phyloP scores from a whole-genome alignment of 2,329 filamentous ascomycete species.

The Aspergillus sp. region DNA sequence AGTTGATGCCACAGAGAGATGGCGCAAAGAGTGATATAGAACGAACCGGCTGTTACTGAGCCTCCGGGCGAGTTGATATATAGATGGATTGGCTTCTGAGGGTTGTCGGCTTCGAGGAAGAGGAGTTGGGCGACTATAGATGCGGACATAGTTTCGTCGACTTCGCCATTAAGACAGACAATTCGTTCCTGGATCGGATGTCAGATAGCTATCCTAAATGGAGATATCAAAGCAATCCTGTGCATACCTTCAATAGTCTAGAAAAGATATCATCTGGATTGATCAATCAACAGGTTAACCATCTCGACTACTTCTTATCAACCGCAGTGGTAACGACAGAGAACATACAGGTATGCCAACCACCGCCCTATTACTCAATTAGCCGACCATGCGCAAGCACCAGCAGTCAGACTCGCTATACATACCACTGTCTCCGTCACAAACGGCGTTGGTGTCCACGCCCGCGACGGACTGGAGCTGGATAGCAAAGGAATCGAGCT shows the following conservation, averaged over 20 bases:
- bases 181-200: slow-evolving; percentile 65
- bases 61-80: slow-evolving; percentile 98
- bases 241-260: slow-evolving; percentile 61
- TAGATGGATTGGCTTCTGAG: slow-evolving; percentile 88
- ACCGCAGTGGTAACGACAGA: neutral
- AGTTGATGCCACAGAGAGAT: neutral
- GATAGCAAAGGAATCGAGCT: slow-evolving; percentile 20
- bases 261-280: slow-evolving; percentile 69
- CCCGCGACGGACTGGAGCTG: slow-evolving; percentile 26
- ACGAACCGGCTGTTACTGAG: slow-evolving; percentile 68
- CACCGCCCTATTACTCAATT: slow-evolving; percentile 50
- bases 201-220: neutral
- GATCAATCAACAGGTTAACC: slow-evolving; percentile 9
- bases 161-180: slow-evolving; percentile 82
- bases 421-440: slow-evolving; percentile 49
- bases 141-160: slow-evolving; percentile 85
- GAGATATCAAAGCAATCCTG: slow-evolving; percentile 17
- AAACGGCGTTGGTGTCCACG: slow-evolving; percentile 46
- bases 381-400: slow-evolving; percentile 12
- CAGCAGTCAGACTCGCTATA: slow-evolving; percentile 19
- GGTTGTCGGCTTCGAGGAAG: slow-evolving; percentile 94
- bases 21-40: neutral
- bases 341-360: slow-evolving; percentile 66
- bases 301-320: neutral
- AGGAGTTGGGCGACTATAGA: slow-evolving; percentile 91